Evolutionary conservation across 1,139 yeast species (phyloP), one percentile per base, ranked within the genome.

Genomic region (Kodamaea sp.): DNA sequence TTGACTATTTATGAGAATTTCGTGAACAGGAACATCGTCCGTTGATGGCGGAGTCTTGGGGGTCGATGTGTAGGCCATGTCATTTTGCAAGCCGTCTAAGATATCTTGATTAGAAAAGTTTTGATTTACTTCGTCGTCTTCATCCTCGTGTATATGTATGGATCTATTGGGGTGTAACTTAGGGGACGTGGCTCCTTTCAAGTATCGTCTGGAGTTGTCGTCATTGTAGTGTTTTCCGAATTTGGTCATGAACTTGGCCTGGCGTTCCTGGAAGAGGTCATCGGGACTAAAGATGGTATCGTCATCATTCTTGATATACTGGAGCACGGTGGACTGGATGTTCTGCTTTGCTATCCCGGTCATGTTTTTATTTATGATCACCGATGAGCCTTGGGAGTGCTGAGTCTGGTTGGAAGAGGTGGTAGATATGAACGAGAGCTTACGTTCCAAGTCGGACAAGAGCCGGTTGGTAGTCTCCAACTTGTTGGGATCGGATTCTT

Each of bases 221-320:
- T 52, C 57, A 35, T 53, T 51, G 37, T 59, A 57, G 31, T 45
- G 44, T 19, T 53, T 54, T 24, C 55, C 61, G 29, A 63, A 63
- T 13, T 53, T 57, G 15, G 71, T 62, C 41, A 62, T 50, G 35
- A 62, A 60, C 41, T 51, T 53, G 28, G 48, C 46, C 43, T 64
- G 67, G 32, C 73, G 54, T 33, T 68, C 70, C 10, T 61, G 55
- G 39, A 52, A 70, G 30, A 70, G 48, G 24, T 60, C 67, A 43
- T 65, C 59, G 19, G 73, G 57, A 38, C 63, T 55, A 34, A 65
- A 62, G 25, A 48, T 51, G 29, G 47, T 44, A 14, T 46, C 42
- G 30, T 52, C 50, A 29, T 51, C 51, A 26, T 46, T 49, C 26
- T 53, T 55, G 33, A 64, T 59, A 35, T 60, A 59, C 39, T 49